Evolutionary conservation across 2,329 filamentous ascomycete genomes (phyloP), one percentile per base, ranked within the genome.

Genomic region (Paraphaeosphaeria sporulosa): DNA sequence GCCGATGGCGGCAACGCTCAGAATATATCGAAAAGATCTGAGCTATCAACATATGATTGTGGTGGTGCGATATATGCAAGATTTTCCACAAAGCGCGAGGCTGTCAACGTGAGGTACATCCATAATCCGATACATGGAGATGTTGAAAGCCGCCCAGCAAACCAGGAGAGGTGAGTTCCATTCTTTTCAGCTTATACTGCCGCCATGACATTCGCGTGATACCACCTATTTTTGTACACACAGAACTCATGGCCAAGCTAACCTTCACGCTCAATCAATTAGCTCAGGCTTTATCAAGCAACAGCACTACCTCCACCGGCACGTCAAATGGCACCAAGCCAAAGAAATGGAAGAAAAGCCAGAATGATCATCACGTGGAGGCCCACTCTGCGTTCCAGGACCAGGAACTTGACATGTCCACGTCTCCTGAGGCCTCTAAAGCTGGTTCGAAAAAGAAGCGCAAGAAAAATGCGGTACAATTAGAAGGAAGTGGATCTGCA

Each of bases 81-180:
- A 36, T 77, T 77, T 52, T 78, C 74, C 1, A 71, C 66, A 38
- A 73, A 75, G 58, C 64, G 73, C 48, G 68, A 74, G 32, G 72
- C 72, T 6, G 65, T 78, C 34, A 72, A 76, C 48, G 71, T 77
- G 1, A 68, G 77, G 23, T 78, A 78, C 54, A 74, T 72, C 50
- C 75, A 77, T 54, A 76, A 75, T 40, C 73, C 71, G 4, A 72
- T 77, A 27, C 75, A 77, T 57, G 52, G 68, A 60, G 66, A 69
- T 49, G 57, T 63, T 8, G 59, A 64, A n/a, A 65, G 58, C n/a
- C 65, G 64, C 27, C 61, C 51, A 42, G 42, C 15, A 27, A 59
- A 56, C 25, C 53, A 44, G 19, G 53, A 71, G n/a, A 65, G 62
- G 71, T 73, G 64, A 21, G 71, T 66, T 12, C 15, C 25, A 10